A percentile compares a stretch with the other conserved stretches of the same genome.
These are phyloP conservation scores for Xylariaceae sp. DNA, from an alignment of 2,329 filamentous ascomycete genomes.

Conservation along the genomic window DNA sequence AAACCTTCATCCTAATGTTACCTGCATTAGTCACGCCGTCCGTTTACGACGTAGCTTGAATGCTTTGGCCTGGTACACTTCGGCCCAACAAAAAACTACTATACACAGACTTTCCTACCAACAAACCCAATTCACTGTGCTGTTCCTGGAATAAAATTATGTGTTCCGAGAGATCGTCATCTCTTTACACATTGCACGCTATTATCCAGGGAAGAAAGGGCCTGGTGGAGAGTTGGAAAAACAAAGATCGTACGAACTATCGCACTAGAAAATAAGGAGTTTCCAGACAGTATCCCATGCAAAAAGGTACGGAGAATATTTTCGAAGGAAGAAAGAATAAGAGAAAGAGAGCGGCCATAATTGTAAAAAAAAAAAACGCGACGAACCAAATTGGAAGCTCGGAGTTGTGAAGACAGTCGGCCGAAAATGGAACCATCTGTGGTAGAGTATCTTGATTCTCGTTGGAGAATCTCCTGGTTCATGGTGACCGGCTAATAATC, in stretches of 20 bases:
- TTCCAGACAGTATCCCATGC: background rate
- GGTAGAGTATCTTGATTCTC: slow-evolving; percentile 12
- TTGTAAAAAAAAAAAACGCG: background rate
- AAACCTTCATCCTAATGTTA: too few species aligned
- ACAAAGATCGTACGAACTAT: background rate
- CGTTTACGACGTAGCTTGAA: background rate
- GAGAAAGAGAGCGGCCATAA: background rate
- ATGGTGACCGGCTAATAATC: slow-evolving; percentile 25
- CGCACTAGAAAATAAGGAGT: background rate
- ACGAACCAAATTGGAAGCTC: slow-evolving; percentile 20
- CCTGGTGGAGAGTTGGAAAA: slow-evolving; percentile 1
- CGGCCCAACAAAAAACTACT: background rate
- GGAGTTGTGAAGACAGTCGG: slow-evolving; percentile 14
- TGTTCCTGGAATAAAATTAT: too few species aligned
- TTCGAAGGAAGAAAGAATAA: background rate
- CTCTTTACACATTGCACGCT: slow-evolving; percentile 1
- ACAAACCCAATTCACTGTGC: background rate
- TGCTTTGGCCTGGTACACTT: background rate
- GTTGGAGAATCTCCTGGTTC: slow-evolving; percentile 17
- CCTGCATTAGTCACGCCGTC: slow-evolving; percentile 1
- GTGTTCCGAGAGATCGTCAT: too few species aligned
- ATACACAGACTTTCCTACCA: background rate
- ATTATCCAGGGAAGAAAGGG: slow-evolving; percentile 12
- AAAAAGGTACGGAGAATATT: background rate
- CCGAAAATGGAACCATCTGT: slow-evolving; percentile 14